phyloP scores from a whole-genome alignment of 2,329 filamentous ascomycete species.

The Microascus cirrosus region DNA sequence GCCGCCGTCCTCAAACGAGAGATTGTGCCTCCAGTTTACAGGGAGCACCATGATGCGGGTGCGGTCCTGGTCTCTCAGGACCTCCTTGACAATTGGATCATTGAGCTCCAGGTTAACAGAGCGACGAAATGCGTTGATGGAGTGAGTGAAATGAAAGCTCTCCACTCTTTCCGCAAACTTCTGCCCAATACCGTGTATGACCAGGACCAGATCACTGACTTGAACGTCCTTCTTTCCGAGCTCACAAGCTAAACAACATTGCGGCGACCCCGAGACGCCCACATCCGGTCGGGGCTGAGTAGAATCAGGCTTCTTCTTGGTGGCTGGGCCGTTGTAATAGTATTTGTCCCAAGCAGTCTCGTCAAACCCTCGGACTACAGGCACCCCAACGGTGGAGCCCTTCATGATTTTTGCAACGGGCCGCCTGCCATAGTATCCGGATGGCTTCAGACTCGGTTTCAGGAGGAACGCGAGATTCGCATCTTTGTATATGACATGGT shows the following conservation, averaged over 20 bases:
- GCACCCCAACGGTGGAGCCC: slow-evolving; percentile 70
- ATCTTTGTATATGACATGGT: slow-evolving; percentile 82
- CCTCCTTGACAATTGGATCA: slow-evolving; percentile 59
- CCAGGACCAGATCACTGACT: slow-evolving; percentile 79
- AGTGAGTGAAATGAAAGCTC: slow-evolving; percentile 94
- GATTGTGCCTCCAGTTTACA: slow-evolving; percentile 81
- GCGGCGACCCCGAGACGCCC: background rate
- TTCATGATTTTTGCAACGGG: slow-evolving; percentile 79
- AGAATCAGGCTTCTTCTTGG: background rate
- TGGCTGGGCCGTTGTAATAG: background rate
- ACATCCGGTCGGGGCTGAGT: background rate
- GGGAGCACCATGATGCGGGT: slow-evolving; percentile 91
- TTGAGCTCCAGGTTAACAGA: slow-evolving; percentile 77
- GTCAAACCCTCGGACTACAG: slow-evolving; percentile 84
- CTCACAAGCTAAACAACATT: slow-evolving; percentile 45
- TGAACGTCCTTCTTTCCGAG: slow-evolving; percentile 52
- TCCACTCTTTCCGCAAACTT: slow-evolving; percentile 92
- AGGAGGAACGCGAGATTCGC: slow-evolving; percentile 68
- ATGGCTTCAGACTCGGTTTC: slow-evolving; percentile 75
- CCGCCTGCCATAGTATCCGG: slow-evolving; percentile 69
- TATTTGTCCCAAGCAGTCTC: slow-evolving; percentile 29
- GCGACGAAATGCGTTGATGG: slow-evolving; percentile 81
- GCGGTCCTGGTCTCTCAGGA: slow-evolving; percentile 59
- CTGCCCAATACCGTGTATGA: slow-evolving; percentile 93
- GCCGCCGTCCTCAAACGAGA: slow-evolving; percentile 77